Evolutionary conservation across 75 land plant species (phyloP).

Genomic region (Larix kaempferi): DNA sequence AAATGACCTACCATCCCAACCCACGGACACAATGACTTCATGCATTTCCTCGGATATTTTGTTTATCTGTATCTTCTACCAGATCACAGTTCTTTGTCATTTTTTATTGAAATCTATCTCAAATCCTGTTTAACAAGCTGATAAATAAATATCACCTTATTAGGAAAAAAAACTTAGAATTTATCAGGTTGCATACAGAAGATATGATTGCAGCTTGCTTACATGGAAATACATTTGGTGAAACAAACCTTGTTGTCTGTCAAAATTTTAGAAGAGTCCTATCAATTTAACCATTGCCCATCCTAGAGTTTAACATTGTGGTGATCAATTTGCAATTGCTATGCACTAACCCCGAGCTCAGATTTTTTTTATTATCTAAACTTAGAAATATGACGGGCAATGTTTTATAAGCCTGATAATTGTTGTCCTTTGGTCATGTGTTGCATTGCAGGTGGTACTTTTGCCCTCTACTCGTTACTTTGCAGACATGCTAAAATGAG

Average conservation of each 20-base stretch:
- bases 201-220: no score
- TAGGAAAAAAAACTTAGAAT: no score
- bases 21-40: no score
- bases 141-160: no score
- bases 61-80: no score
- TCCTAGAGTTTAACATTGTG: not conserved
- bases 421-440: not conserved
- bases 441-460: conserved; percentile 68
- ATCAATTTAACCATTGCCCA: not conserved
- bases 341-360: not conserved
- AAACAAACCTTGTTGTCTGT: not conserved
- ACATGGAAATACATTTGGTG: no score
- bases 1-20: no score
- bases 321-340: not conserved
- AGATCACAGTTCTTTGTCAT: no score
- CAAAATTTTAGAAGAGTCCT: not conserved
- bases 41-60: no score
- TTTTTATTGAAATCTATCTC: no score
- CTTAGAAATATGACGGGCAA: not conserved
- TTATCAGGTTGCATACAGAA: no score
- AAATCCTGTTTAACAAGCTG: no score
- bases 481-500: conserved; percentile 71
- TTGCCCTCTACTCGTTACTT: conserved; percentile 69
- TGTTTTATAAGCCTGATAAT: not conserved
- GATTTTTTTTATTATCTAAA: not conserved